phyloP scores from a whole-genome alignment of 148 eudicot species.

The Spergularia bocconei region DNA sequence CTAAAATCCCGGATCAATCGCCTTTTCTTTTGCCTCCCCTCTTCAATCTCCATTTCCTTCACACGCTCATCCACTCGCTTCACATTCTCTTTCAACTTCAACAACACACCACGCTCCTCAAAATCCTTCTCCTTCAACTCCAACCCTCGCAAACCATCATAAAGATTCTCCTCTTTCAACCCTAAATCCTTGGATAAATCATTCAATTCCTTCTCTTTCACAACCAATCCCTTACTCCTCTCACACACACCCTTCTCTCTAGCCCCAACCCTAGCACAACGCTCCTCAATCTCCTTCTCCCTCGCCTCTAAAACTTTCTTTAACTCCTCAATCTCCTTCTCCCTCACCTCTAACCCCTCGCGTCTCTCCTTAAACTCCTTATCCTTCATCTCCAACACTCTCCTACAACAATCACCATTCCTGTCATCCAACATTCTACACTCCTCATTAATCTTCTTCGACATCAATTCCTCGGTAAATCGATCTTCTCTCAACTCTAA shows the following conservation, averaged over 20 bases:
- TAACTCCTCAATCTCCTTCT: not conserved
- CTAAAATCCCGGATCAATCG: not conserved
- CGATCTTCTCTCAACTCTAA: not conserved
- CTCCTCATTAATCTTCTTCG: not conserved
- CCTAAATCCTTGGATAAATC: not conserved
- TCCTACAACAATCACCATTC: not conserved
- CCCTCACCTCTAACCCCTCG: not conserved
- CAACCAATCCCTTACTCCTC: not conserved
- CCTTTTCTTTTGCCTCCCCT: not conserved
- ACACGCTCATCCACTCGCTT: no score
- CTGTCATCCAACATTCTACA: not conserved
- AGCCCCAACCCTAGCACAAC: not conserved
- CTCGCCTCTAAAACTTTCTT: not conserved
- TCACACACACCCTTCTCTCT: not conserved
- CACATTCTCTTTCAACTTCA: not conserved
- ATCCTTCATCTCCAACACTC: not conserved
- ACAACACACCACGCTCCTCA: not conserved
- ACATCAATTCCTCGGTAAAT: not conserved
- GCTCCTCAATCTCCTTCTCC: not conserved
- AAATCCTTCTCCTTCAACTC: not conserved
- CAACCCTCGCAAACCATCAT: not conserved
- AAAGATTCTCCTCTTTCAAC: not conserved
- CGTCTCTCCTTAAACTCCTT: not conserved
- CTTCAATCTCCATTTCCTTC: not conserved
- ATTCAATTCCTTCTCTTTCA: not conserved